Conservation (phyloP, 352 stramenopile genomes). For the Phytophthora melonis region DNA sequence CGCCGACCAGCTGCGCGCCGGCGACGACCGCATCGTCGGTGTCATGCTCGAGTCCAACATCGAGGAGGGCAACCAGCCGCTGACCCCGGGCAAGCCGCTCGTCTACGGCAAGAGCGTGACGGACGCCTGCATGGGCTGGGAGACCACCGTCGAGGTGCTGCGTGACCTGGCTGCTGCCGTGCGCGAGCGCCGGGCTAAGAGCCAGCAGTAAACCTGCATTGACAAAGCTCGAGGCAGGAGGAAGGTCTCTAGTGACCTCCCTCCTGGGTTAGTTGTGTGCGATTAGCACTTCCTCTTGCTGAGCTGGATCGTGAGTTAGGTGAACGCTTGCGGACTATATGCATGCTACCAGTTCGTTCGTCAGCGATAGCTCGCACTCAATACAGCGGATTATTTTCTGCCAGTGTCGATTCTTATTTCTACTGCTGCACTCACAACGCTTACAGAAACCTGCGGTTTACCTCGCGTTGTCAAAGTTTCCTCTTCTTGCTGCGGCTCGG, state of each 20-base stretch:
- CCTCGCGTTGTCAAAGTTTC: conserved; percentile 70
- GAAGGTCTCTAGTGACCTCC: conserved; percentile 24
- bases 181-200: conserved; percentile 72
- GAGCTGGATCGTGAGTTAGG: conserved; percentile 12
- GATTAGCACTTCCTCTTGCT: conserved; percentile 16
- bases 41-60: conserved; percentile 93
- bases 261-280: conserved; percentile 27
- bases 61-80: conserved; percentile 80
- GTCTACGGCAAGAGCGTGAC: conserved; percentile 92
- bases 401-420: neutral
- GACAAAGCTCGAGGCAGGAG: neutral
- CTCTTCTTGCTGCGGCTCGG: conserved; percentile 42
- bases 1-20: conserved; percentile 70
- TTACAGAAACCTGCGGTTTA: conserved; percentile 25
- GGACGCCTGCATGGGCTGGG: conserved; percentile 91
- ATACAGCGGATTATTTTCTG: conserved; percentile 24
- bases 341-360: conserved; percentile 2
- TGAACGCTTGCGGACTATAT: conserved; percentile 18
- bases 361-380: conserved; percentile 18
- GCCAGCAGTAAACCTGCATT: conserved; percentile 55
- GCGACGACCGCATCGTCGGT: conserved; percentile 84
- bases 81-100: conserved; percentile 79
- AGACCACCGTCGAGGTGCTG: conserved; percentile 79
- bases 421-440: neutral
- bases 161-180: conserved; percentile 80